Percentiles rank a stretch among this genome's conserved stretches.
These are phyloP conservation scores for Umbelopsis ramanniana DNA, from an alignment of 192 early-diverging fungal species.

Conservation along the genomic window DNA sequence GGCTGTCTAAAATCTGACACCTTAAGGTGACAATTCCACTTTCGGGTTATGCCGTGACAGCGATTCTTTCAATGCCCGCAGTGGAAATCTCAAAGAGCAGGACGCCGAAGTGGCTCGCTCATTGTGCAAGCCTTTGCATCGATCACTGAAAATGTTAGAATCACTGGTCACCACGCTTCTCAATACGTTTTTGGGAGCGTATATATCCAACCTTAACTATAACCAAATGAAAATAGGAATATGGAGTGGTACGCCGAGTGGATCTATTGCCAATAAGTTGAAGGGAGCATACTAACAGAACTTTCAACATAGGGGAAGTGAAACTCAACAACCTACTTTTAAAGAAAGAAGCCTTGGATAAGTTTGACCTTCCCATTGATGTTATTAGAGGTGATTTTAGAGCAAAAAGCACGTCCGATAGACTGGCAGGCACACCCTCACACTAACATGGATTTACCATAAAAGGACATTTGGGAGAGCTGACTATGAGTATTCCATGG, in stretches of 20 bases:
- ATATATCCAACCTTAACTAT: conserved; percentile 83
- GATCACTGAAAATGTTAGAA: conserved; percentile 57
- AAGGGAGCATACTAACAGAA: background rate
- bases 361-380: conserved; percentile 84
- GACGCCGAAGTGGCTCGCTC: background rate
- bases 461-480: conserved; percentile 78
- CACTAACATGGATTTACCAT: background rate
- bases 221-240: conserved; percentile 85
- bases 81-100: background rate
- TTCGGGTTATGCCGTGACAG: no score
- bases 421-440: background rate
- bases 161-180: conserved; percentile 64
- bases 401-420: background rate
- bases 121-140: background rate
- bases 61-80: background rate
- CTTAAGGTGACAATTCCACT: no score
- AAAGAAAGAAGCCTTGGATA: conserved; percentile 79
- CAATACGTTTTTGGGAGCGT: conserved; percentile 76
- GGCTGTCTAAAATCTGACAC: no score
- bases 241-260: conserved; percentile 68
- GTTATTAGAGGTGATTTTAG: conserved; percentile 57
- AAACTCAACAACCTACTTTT: conserved; percentile 79
- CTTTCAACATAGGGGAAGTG: conserved; percentile 68
- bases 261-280: background rate
- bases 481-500: conserved; percentile 88